Evolutionary conservation across 2,329 filamentous ascomycete species (phyloP), one percentile per base, ranked within the genome.

Genomic region (Nemania sp.): DNA sequence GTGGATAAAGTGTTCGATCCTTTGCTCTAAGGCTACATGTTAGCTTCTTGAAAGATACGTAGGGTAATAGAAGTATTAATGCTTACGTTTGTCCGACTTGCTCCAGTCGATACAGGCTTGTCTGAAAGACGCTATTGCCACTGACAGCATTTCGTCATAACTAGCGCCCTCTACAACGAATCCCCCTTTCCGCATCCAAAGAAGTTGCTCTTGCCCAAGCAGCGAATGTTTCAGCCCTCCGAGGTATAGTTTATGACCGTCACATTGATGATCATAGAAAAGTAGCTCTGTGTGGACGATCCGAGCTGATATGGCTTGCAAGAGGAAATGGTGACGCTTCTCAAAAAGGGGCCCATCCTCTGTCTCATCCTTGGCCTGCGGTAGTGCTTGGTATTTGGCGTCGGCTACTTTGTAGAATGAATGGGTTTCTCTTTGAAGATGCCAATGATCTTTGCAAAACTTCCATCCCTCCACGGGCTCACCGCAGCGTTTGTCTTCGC

Each of bases 91-190:
- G 20, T 55, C 52, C 8, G 52, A 55, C 4, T 38, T 24, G n/a
- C 13, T 22, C 52, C 52, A 55, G 29, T 55, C 52, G 10, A 55
- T 7, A n/a, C 35, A 55, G 32, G 52, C 52, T 55, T 55, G 29
- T 24, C 35, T 55, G 4, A 55, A 0, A 4, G 52, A 55, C 24
- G 8, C 29, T 5, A 13, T 24, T 7, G 52, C 52, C 7, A 32
- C 20, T 15, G n/a, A 24, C 22, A 24, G 29, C 29, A 55, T 55
- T 11, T 38, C 20, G n/a, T 24, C 29, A 18, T 38, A 55, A 55
- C 29, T 38, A 24, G 52, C 29, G 1, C 52, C 52, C 35, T 55
- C n/a, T 5, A 55, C 32, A 3, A 38, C 20, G 29, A 55, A 55
- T n/a, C n/a, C n/a, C 52, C 52, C 29, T 38, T 55, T 18, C 32